Conservation (phyloP, 805 yeast species). For the Metschnikowia borealis region DNA sequence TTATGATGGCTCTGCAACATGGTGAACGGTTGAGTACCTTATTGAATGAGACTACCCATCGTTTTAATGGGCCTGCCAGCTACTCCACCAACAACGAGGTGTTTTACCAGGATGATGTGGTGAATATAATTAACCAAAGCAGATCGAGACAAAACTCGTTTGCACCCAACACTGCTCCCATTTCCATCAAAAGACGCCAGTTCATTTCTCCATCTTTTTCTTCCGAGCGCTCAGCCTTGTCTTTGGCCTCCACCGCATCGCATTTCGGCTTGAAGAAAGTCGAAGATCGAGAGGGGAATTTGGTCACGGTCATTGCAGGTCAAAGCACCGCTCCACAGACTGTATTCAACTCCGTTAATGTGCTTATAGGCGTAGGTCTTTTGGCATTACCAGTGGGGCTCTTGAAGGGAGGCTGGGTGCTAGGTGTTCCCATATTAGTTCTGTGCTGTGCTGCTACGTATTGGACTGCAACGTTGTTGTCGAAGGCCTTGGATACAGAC, state of each 20-base stretch:
- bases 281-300: constrained; percentile 67
- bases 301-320: constrained; percentile 70
- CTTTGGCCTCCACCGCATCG: constrained; percentile 39
- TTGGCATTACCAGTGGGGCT: constrained; percentile 65
- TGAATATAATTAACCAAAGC: constrained; percentile 21
- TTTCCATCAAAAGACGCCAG: constrained; percentile 27
- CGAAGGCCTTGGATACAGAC: constrained; percentile 25
- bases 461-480: constrained; percentile 68
- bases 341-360: constrained; percentile 61
- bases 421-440: constrained; percentile 58
- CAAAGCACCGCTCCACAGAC: constrained; percentile 77
- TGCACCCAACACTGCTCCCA: constrained; percentile 9
- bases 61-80: constrained; percentile 7
- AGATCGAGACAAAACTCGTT: constrained; percentile 29
- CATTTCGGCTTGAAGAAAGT: constrained; percentile 57
- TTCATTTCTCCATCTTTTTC: constrained; percentile 42
- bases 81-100: constrained; percentile 28
- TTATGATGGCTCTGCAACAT: constrained; percentile 58
- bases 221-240: constrained; percentile 36
- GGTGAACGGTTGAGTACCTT: constrained; percentile 66
- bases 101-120: constrained; percentile 37
- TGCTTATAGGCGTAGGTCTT: constrained; percentile 64
- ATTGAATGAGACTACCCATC: constrained; percentile 14
- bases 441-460: constrained; percentile 65
- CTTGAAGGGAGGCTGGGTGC: constrained; percentile 58